Percentiles rank a stretch among this genome's conserved stretches.
These are phyloP conservation scores for Elsinoe batatas DNA, from an alignment of 2,329 filamentous ascomycete genomes.

Conservation along the genomic window DNA sequence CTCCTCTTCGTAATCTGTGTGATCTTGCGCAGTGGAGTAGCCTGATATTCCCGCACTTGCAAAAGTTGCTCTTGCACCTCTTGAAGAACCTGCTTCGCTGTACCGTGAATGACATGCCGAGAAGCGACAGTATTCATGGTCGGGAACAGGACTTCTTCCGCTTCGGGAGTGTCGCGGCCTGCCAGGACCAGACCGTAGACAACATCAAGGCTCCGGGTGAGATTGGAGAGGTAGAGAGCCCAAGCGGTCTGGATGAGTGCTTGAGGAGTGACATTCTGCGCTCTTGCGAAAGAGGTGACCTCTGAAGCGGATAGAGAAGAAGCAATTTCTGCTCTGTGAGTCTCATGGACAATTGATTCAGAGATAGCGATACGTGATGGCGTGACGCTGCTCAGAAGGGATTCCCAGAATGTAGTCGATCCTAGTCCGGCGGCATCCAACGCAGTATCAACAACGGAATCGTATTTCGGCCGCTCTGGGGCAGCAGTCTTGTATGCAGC, in stretches of 20 bases:
- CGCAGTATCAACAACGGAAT: constrained; percentile 47
- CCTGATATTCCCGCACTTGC: constrained; percentile 59
- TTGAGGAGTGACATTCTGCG: constrained; percentile 61
- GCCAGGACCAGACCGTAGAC: constrained; percentile 76
- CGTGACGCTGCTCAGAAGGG: constrained; percentile 49
- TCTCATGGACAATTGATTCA: constrained; percentile 1
- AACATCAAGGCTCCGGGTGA: constrained; percentile 58
- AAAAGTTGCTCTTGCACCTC: constrained; percentile 64
- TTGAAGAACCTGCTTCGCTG: constrained; percentile 51
- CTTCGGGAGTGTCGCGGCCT: constrained; percentile 65
- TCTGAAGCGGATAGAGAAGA: constrained; percentile 35
- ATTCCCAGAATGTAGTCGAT: constrained; percentile 58
- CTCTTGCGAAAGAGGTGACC: constrained; percentile 53
- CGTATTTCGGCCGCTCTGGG: constrained; percentile 38
- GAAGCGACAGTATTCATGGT: constrained; percentile 86
- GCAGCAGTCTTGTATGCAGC: constrained; percentile 49
- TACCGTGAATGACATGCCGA: constrained; percentile 62
- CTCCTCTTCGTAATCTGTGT: constrained; percentile 47
- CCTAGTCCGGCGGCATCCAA: constrained; percentile 38
- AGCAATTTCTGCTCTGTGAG: constrained; percentile 37
- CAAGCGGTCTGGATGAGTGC: constrained; percentile 67
- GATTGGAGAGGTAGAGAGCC: constrained; percentile 58
- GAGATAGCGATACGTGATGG: constrained; percentile 31
- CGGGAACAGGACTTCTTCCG: constrained; percentile 64
- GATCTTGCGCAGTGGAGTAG: constrained; percentile 65